These are phyloP conservation scores for Cryphonectria nitschkei DNA, from an alignment of 2,329 filamentous ascomycete genomes.

Conservation along the genomic window DNA sequence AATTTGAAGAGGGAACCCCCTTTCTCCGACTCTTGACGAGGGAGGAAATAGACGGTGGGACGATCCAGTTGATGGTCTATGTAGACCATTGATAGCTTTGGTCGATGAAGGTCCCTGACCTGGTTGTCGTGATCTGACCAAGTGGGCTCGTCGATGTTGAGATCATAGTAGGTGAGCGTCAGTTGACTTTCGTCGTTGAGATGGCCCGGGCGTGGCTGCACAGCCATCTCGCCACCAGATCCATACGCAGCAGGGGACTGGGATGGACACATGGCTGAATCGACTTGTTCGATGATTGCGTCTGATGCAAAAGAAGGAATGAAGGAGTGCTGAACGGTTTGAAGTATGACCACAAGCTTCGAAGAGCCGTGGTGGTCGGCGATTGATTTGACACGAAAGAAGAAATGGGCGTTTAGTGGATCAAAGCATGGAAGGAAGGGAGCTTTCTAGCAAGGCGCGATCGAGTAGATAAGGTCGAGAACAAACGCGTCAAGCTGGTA, in stretches of 20 bases:
- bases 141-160: too few species aligned
- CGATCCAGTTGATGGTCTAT: too few species aligned
- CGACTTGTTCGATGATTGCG: too few species aligned
- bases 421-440: not conserved
- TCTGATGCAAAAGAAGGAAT: not conserved
- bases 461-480: not conserved
- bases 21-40: too few species aligned
- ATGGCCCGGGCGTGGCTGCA: not conserved
- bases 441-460: not conserved
- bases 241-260: not conserved
- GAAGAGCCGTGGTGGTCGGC: too few species aligned
- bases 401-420: not conserved
- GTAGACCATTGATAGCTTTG: too few species aligned
- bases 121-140: too few species aligned
- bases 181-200: not conserved
- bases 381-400: not conserved
- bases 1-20: too few species aligned
- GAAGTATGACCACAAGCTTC: too few species aligned
- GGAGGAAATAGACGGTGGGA: too few species aligned
- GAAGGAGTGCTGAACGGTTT: not conserved
- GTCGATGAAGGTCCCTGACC: too few species aligned
- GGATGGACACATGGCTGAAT: not conserved
- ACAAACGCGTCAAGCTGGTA: not conserved
- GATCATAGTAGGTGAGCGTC: not conserved
- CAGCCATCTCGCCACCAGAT: not conserved